phyloP scores from a whole-genome alignment of 1,284 basidiomycete species.

The Ceratorhiza oryzae-sativae region DNA sequence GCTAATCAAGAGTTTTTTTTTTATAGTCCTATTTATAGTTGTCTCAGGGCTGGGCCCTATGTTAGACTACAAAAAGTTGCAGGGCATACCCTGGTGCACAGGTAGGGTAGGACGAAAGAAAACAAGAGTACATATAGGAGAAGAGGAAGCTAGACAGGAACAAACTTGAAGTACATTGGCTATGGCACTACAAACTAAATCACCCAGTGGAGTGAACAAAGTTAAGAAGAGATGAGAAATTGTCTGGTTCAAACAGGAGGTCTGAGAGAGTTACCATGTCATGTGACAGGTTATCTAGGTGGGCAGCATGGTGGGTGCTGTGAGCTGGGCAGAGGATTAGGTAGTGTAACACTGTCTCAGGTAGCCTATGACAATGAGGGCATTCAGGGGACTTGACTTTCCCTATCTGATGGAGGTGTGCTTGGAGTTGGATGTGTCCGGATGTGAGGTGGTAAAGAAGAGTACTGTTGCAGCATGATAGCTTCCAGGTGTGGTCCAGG shows the following conservation, averaged over 20 bases:
- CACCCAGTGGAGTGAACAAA: neutral
- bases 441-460: slow-evolving; percentile 10
- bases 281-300: neutral
- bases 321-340: neutral
- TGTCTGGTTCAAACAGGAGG: neutral
- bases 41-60: neutral
- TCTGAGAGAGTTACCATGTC: neutral
- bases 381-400: neutral
- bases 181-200: neutral
- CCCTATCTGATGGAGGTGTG: neutral
- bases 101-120: too few species aligned
- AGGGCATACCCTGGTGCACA: too few species aligned
- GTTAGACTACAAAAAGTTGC: neutral
- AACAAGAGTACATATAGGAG: neutral
- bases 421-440: slow-evolving; percentile 4
- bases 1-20: too few species aligned
- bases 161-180: too few species aligned
- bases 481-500: too few species aligned
- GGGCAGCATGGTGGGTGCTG: neutral
- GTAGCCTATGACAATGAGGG: neutral
- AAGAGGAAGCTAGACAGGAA: neutral
- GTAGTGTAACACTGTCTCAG: slow-evolving; percentile 10
- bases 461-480: too few species aligned
- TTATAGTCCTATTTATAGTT: neutral
- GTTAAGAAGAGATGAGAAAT: neutral